phyloP scores from a whole-genome alignment of 768 basidiomycete genomes.

The Pisolithus sp. region DNA sequence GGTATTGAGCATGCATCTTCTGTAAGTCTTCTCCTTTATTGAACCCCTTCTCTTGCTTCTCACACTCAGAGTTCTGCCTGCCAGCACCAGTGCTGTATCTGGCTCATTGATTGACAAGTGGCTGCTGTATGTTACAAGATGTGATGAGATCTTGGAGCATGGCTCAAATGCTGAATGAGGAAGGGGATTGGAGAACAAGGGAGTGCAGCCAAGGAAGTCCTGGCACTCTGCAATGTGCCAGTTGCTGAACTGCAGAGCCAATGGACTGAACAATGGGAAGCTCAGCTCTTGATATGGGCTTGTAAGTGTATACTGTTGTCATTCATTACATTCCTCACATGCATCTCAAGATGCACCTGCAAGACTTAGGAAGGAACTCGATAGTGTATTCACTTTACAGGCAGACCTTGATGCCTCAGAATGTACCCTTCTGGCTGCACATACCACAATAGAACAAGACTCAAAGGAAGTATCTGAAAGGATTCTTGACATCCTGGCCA shows the following conservation, averaged over 20 bases:
- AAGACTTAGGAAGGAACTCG: constrained; percentile 23
- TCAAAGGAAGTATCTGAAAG: not conserved
- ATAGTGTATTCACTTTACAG: constrained; percentile 27
- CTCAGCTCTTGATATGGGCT: constrained; percentile 6
- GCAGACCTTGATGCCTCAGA: constrained; percentile 22
- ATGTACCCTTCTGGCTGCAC: constrained; percentile 12
- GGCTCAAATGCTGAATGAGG: constrained; percentile 21
- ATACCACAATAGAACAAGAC: constrained; percentile 1
- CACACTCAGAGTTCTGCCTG: not conserved
- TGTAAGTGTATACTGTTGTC: not conserved
- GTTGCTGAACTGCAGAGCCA: not conserved
- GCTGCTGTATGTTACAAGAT: constrained; percentile 20
- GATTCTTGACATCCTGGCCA: constrained; percentile 10
- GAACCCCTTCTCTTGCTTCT: not conserved
- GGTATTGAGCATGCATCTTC: constrained; percentile 24
- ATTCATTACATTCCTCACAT: constrained; percentile 6
- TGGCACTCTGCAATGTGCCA: not conserved
- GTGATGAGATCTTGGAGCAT: constrained; percentile 26
- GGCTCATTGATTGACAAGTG: constrained; percentile 30
- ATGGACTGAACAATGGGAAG: not conserved
- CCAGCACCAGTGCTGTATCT: constrained; percentile 22
- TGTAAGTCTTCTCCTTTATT: constrained; percentile 17
- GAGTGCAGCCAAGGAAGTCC: not conserved
- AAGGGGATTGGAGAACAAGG: constrained; percentile 14
- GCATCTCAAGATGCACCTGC: constrained; percentile 25